Base-by-base conservation (phyloP, 495 filamentous ascomycete genomes). In the Cercophora scortea region DNA sequence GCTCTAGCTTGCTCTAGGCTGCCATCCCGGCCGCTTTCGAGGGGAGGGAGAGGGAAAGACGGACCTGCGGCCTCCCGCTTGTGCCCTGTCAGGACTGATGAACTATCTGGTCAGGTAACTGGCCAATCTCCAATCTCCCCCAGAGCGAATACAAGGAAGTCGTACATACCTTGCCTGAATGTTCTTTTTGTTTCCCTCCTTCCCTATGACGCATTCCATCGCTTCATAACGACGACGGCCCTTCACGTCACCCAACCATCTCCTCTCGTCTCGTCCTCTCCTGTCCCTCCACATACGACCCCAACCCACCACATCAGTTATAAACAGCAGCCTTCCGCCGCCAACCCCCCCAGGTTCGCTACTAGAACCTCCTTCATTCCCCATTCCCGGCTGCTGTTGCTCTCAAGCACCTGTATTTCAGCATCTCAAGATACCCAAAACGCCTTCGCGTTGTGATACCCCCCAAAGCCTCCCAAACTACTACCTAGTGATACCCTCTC, bases 121-220 rank as follows among this genome's bases (percentile, higher is more conserved):
- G 36, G 9, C 36, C 36, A 38, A 38, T 38, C 44, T 38, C 36
- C 36, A 38, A 38, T 38, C 44, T 46, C 18, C 41, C 15, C 15
- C 12, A 25, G 16, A 34, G 17, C 34, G 9, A 45, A 49, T 52
- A 32, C 50, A 49, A 49, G 50, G 48, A 40, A 55, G 32, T n/a
- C 9, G 35, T 32, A 13, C 45, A 40, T 46, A 35, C n/a, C n/a
- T n/a, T n/a, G n/a, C n/a, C n/a, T n/a, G n/a, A n/a, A n/a, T 41
- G 42, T 49, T 25, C 25, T 25, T 25, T 25, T 25, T 25, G 25
- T 25, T 25, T 25, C 57, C 45, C 47, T n/a, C 42, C 42, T 45
- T 55, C 42, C 53, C 53, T 59, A 59, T 59, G 57, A 59, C 57
- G 57, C 57, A 59, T 35, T 49, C 42, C 55, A 49, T 44, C 45